Base-by-base conservation (phyloP, 176 grass and related monocot genomes). In the bread wheat (Triticum aestivum) region DNA sequence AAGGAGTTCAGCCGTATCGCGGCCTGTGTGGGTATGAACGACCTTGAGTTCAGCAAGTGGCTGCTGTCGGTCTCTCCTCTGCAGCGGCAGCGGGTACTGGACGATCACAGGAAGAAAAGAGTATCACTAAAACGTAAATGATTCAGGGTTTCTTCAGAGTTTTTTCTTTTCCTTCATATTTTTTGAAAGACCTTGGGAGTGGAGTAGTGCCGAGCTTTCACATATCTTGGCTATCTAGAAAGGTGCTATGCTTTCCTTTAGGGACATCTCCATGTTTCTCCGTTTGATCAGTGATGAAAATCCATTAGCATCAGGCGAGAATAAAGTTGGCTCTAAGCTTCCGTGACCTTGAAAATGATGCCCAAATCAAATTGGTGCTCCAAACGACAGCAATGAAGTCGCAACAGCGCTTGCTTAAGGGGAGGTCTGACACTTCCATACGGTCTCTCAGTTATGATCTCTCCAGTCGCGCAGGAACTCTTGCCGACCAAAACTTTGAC, bases 31-130 rank as follows among this genome's bases (percentile, higher is more conserved):
- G 88, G 82, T 67, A 98, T 98, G 96, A 86, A 61, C 56, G 90
- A 94, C 38, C 82, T 95, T 42, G 90, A 94, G 71, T 98, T 95
- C 72, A 95, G 96, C 84, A 95, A 87, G 75, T 95, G 93, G 93
- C 56, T 98, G 72, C 89, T 98, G 24, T 86, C 86, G 17, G 90
- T 86, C 41, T 92, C 93, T 70, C 90, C 88, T 56, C 15, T 37
- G 17, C 80, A 95, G 75, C 84, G 79, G 76, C 56, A 80, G 1
- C 86, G 94, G 83, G 81, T 89, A 41, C 61, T 98, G 74, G 63
- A 91, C 58, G 84, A 79, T 77, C 95, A 91, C 63, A 95, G 86
- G 91, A 94, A 84, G 63, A 95, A 89, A 59, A 80, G 21, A 59
- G 70, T 64, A 62, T 72, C 37, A 44, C 64, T 24, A 2, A 65